These are phyloP conservation scores for Streptanthus diversifolius DNA, from an alignment of 345 rosid genomes.

Conservation along the genomic window DNA sequence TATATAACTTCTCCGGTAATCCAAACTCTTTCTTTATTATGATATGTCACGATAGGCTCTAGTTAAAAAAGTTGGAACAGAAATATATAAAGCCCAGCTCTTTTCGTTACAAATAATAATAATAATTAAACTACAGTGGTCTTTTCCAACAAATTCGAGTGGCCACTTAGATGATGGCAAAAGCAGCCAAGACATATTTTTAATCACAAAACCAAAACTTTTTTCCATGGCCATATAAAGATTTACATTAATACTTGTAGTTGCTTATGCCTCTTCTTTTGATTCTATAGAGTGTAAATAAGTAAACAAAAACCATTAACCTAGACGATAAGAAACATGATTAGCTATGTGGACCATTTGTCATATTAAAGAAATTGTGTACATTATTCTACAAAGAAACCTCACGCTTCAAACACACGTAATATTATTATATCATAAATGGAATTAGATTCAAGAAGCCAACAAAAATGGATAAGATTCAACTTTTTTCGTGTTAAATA, in stretches of 20 bases:
- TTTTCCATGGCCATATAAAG: conserved; percentile 22
- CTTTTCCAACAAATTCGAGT: conserved; percentile 41
- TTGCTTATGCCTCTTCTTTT: conserved; percentile 18
- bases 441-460: conserved; percentile 27
- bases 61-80: conserved; percentile 9
- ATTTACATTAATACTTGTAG: conserved; percentile 12
- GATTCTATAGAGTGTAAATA: background rate
- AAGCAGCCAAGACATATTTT: conserved; percentile 22
- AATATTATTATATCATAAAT: background rate
- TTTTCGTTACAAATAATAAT: conserved; percentile 14
- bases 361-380: background rate
- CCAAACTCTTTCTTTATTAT: background rate
- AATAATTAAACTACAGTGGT: conserved; percentile 24
- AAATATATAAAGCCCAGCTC: conserved; percentile 10
- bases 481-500: background rate
- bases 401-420: conserved; percentile 10
- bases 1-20: background rate
- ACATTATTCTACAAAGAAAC: conserved; percentile 7
- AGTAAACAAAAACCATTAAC: conserved; percentile 15
- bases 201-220: conserved; percentile 12
- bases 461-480: conserved; percentile 13
- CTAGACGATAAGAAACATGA: conserved; percentile 34
- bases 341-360: conserved; percentile 33
- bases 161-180: conserved; percentile 32
- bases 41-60: conserved; percentile 9